phyloP scores from a whole-genome alignment of 768 basidiomycete species.

The Lentinula detonsa region DNA sequence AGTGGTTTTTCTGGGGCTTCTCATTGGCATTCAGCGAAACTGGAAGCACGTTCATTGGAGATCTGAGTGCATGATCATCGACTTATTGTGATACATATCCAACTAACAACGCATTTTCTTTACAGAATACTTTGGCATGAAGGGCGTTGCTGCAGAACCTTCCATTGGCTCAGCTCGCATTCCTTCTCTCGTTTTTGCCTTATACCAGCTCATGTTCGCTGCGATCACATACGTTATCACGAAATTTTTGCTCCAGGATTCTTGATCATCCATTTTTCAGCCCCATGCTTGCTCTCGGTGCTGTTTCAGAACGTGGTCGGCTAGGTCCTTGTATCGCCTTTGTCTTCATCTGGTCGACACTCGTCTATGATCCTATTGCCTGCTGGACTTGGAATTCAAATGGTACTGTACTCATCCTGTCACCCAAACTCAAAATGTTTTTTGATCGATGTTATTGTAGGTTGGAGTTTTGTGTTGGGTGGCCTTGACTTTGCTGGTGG shows the following conservation, averaged over 20 bases:
- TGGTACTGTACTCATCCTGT: conserved; percentile 30
- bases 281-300: conserved; percentile 86
- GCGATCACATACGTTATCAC: conserved; percentile 61
- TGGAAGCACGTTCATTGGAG: conserved; percentile 72
- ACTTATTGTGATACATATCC: not conserved
- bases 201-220: conserved; percentile 91
- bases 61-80: conserved; percentile 56
- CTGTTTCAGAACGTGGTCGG: conserved; percentile 83
- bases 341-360: conserved; percentile 82
- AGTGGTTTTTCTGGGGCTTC: conserved; percentile 99
- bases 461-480: conserved; percentile 72
- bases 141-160: conserved; percentile 66
- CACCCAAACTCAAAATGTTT: conserved; percentile 21
- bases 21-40: conserved; percentile 86
- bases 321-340: conserved; percentile 86
- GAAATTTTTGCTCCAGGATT: conserved; percentile 14
- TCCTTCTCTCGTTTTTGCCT: conserved; percentile 70
- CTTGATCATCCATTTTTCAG: conserved; percentile 24
- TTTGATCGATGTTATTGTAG: conserved; percentile 11
- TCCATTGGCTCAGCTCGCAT: conserved; percentile 69
- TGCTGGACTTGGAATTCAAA: conserved; percentile 94
- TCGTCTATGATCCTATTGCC: conserved; percentile 92
- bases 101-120: not conserved
- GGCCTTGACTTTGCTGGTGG: conserved; percentile 94
- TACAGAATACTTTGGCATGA: conserved; percentile 78